These are phyloP conservation scores for Naganishia kalamii DNA, from an alignment of 768 basidiomycete species.

Conservation along the genomic window DNA sequence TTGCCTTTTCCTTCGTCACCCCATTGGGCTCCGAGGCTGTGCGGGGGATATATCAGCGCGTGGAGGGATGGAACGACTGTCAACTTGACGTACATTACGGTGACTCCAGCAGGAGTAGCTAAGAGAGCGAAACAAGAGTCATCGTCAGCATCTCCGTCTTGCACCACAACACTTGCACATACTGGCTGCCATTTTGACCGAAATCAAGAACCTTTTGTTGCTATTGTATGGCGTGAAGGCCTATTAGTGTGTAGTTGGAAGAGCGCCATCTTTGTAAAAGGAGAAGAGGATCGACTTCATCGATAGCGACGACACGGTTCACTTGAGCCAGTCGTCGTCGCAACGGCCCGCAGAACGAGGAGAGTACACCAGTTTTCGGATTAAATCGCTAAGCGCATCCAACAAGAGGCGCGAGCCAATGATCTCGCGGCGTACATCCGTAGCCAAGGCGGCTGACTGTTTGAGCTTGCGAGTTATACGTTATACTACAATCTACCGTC, in stretches of 20 bases:
- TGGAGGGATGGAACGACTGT: background rate
- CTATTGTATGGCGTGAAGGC: conserved; percentile 6
- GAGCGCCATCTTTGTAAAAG: conserved; percentile 18
- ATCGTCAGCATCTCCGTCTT: background rate
- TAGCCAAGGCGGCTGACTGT: no score
- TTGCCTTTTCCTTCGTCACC: conserved; percentile 56
- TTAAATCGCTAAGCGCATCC: conserved; percentile 1
- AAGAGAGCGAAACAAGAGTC: background rate
- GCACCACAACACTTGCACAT: background rate
- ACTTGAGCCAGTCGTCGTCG: background rate
- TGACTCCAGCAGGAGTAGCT: conserved; percentile 42
- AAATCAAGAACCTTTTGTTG: background rate
- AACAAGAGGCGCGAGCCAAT: background rate
- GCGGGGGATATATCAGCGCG: background rate
- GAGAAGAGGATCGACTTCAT: background rate
- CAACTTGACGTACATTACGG: conserved; percentile 19
- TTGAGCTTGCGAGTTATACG: no score
- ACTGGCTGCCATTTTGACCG: background rate
- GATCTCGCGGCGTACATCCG: background rate
- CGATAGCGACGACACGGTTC: background rate
- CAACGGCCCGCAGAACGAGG: background rate
- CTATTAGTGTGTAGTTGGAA: conserved; percentile 1
- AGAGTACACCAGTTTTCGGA: background rate
- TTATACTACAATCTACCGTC: conserved; percentile 1
- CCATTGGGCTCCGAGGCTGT: conserved; percentile 49